These are phyloP conservation scores for Hygrophila difformis DNA, from an alignment of 257 asterid genomes.

Conservation along the genomic window DNA sequence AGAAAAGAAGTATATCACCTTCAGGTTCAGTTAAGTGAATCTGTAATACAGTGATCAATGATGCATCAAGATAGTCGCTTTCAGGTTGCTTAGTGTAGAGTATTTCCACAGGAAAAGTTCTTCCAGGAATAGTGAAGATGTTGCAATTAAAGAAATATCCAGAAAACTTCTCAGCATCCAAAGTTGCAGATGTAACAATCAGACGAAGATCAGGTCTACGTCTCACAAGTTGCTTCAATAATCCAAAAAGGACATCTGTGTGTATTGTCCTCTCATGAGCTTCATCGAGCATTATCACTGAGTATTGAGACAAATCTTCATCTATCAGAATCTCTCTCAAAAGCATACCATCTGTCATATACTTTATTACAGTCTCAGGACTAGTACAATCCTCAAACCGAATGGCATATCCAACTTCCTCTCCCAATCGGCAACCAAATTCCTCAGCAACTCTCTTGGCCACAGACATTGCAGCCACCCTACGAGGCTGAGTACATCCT, in stretches of 20 bases:
- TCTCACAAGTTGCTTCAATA: slow-evolving; percentile 81
- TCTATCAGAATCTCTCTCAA: slow-evolving; percentile 97
- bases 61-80: slow-evolving; percentile 93
- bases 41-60: slow-evolving; percentile 85
- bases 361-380: slow-evolving; percentile 76
- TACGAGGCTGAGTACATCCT: slow-evolving; percentile 97
- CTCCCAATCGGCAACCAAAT: slow-evolving; percentile 92
- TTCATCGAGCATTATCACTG: slow-evolving; percentile 93
- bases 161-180: slow-evolving; percentile 94
- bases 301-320: slow-evolving; percentile 81
- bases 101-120: slow-evolving; percentile 92
- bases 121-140: slow-evolving; percentile 93
- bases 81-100: slow-evolving; percentile 92
- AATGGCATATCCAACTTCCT: slow-evolving; percentile 95
- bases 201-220: slow-evolving; percentile 72
- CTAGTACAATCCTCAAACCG: slow-evolving; percentile 97
- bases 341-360: slow-evolving; percentile 96
- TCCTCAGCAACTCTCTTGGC: slow-evolving; percentile 97
- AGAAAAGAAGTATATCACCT: slow-evolving; percentile 94
- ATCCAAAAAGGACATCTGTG: slow-evolving; percentile 92
- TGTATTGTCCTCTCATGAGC: slow-evolving; percentile 98
- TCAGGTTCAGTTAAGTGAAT: slow-evolving; percentile 77
- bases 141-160: slow-evolving; percentile 81
- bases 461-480: slow-evolving; percentile 99
- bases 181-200: slow-evolving; percentile 98